These are phyloP conservation scores for Candida coleopterorum DNA, from an alignment of 805 yeast species.

Conservation along the genomic window DNA sequence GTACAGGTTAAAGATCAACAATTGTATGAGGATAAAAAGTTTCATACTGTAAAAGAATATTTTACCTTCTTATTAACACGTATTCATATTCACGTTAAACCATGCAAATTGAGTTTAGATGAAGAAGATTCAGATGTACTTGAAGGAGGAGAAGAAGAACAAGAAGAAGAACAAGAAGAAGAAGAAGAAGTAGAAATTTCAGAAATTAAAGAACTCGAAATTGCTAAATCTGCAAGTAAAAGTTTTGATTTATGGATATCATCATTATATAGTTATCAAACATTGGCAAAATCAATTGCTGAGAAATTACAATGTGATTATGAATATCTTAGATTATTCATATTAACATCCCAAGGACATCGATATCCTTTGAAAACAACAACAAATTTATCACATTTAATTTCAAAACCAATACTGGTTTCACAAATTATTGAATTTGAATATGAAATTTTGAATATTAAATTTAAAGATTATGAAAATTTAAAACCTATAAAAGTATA, in stretches of 20 bases:
- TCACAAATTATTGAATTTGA: conserved; percentile 47
- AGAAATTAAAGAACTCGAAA: conserved; percentile 13
- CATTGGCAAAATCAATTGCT: conserved; percentile 61
- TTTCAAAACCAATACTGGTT: conserved; percentile 41
- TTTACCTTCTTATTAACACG: conserved; percentile 56
- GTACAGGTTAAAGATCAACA: conserved; percentile 23
- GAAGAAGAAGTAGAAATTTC: conserved; percentile 11
- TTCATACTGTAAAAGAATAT: conserved; percentile 36
- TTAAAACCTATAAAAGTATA: conserved; percentile 60
- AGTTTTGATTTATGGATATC: conserved; percentile 66
- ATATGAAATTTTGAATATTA: conserved; percentile 73
- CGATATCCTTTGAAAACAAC: conserved; percentile 42
- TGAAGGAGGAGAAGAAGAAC: conserved; percentile 13
- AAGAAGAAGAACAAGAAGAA: conserved; percentile 8
- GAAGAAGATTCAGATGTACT: conserved; percentile 47
- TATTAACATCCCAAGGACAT: conserved; percentile 54
- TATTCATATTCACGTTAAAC: conserved; percentile 51
- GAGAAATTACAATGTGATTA: conserved; percentile 45
- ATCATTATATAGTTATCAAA: conserved; percentile 51
- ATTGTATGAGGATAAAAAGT: conserved; percentile 12
- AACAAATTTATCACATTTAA: conserved; percentile 34
- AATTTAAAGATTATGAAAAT: conserved; percentile 72
- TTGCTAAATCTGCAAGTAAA: conserved; percentile 18
- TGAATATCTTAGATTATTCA: conserved; percentile 59
- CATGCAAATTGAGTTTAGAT: conserved; percentile 40